Base-by-base conservation (phyloP, 768 basidiomycete species). In the Amanita thiersii region DNA sequence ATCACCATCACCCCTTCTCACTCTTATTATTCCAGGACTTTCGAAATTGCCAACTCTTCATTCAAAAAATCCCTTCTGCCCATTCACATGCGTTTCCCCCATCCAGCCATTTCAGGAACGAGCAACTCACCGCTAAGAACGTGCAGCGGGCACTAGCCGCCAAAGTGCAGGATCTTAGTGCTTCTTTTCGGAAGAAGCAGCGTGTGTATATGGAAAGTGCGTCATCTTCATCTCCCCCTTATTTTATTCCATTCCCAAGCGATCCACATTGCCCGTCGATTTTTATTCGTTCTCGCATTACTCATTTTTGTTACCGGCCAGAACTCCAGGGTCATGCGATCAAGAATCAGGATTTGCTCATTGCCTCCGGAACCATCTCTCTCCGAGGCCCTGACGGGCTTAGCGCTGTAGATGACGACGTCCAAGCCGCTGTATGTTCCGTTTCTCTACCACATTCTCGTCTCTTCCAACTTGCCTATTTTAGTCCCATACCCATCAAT, bases 301-400 rank as follows among this genome's bases (percentile, higher is more conserved):
- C 47, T 50, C 48, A 52, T 51, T 25, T 43, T 38, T 34, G 40
- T 37, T 45, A n/a, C n/a, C n/a, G 26, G n/a, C 35, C 58, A 96
- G 94, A 86, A 59, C 71, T 98, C 31, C 90, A 94, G 69, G 96
- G 96, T 47, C 93, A 98, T 68, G 90, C 93, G 58, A 91, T 90
- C 60, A 96, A 94, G 65, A 94, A 93, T 57, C 89, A 92, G 64
- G 92, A 96, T 68, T 68, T 96, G 29, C 73, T 97, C 47, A 73
- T 91, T 51, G 91, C 93, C 4, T 90, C 89, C 33, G 93, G 88
- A 30, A 80, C 81, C 19, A 77, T 93, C 45, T 77, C 86, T 12
- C 72, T 87, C 51, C 83, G 77, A 56, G 89, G 87, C 18, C 74
- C 80, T 39, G 92, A 93, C 55, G 78, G 81, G 25, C 67, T 91